Conservation (phyloP, 1,139 yeast genomes). For the Saccharomycopsis hybrid region DNA sequence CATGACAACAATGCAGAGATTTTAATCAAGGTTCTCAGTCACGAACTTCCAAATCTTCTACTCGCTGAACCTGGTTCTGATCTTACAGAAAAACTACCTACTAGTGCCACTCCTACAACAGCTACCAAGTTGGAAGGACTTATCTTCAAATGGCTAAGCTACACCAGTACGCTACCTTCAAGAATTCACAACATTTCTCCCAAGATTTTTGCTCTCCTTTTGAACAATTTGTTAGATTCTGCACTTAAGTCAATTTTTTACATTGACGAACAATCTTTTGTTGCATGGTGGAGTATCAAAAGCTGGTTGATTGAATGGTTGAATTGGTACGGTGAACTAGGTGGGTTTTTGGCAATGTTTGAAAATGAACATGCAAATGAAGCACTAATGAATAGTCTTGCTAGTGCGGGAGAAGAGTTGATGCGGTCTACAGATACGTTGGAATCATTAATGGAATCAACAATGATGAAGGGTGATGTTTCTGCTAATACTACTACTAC, state of each 20-base stretch:
- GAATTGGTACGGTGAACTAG: constrained; percentile 62
- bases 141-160: constrained; percentile 35
- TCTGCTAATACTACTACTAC: not conserved
- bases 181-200: constrained; percentile 37
- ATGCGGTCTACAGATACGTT: too few relatives aligned
- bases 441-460: too few relatives aligned
- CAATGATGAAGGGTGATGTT: constrained; percentile 23
- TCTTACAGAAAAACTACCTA: not conserved
- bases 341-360: constrained; percentile 40
- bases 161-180: constrained; percentile 31
- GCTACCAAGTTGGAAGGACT: constrained; percentile 2
- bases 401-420: too few relatives aligned
- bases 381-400: not conserved
- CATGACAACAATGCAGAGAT: not conserved
- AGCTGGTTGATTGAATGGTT: constrained; percentile 77
- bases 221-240: constrained; percentile 53
- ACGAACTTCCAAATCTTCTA: constrained; percentile 5
- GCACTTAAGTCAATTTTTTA: constrained; percentile 57
- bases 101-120: not conserved
- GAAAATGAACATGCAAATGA: constrained; percentile 23
- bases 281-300: constrained; percentile 72
- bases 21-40: constrained; percentile 22
- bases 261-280: constrained; percentile 53
- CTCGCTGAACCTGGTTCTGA: not conserved
- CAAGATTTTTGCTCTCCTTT: constrained; percentile 47